Evolutionary conservation across 805 yeast genomes (phyloP), one percentile per base, ranked within the genome.

Genomic region (Yarrowia sp.): DNA sequence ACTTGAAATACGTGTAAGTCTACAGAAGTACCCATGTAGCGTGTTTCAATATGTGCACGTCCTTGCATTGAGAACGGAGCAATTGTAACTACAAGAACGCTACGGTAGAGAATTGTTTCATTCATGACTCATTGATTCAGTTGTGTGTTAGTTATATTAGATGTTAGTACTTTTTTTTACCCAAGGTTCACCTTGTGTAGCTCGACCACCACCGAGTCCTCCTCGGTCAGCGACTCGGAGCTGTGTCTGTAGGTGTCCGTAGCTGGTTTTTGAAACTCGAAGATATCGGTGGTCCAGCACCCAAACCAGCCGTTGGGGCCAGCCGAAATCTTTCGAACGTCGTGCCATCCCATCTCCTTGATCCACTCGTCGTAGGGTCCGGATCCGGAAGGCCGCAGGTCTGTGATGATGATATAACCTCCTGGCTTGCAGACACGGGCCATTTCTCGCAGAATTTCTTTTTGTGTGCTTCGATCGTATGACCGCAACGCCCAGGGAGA

Each of bases 221-320:
- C 61, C 46, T 55, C 61, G 12, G 46, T 20, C 24, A 55, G 34
- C 15, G 61, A 55, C 61, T 55, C 61, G 19, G 61, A 40, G 36
- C 46, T 39, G 61, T 55, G 46, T 39, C 61, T 24, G 52, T 38
- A 58, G 15, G 65, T 34, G 49, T 44, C 55, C 3, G 50, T 47
- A 2, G 43, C 55, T 8, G 66, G 66, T 24, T 61, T 61, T 24
- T 39, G 43, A 43, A 61, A 61, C 66, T 24, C 44, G 38, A 19
- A 61, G 24, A 34, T 17, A 36, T 46, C 55, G 13, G 66, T 61
- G 0, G 55, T 33, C 66, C 66, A 61, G 46, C 46, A 61, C 9
- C 66, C 66, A 14, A 61, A 61, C 66, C 66, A 61, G 43, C 66
- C 66, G 36, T 61, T 61, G 44, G 66, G 55, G 44, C 66, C 66